Percentiles rank a stretch among this genome's conserved stretches.
These are phyloP conservation scores for Annulohypoxylon stygium DNA, from an alignment of 495 filamentous ascomycete species.

Conservation along the genomic window DNA sequence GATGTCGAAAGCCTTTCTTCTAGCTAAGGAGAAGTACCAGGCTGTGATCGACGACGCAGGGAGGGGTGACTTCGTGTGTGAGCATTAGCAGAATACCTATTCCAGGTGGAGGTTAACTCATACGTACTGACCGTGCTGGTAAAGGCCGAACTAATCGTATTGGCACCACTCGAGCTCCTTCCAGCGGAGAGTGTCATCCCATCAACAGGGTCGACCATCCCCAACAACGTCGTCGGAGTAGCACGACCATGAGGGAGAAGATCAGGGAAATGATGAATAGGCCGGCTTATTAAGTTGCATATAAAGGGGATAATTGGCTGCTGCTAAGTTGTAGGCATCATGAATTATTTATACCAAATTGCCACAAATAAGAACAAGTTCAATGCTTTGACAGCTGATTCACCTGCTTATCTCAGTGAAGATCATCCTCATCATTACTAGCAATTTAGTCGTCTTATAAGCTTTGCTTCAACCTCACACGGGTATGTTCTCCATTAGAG, in stretches of 20 bases:
- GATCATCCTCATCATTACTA: not conserved
- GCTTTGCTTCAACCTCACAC: not conserved
- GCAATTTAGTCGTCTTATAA: not conserved
- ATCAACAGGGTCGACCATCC: slow-evolving; percentile 45
- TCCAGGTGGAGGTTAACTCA: not conserved
- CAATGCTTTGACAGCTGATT: not conserved
- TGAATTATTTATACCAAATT: slow-evolving; percentile 17
- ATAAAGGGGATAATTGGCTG: not conserved
- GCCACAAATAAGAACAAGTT: slow-evolving; percentile 16
- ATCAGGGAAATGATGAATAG: slow-evolving; percentile 47
- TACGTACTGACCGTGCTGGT: slow-evolving; percentile 16
- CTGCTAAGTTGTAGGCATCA: slow-evolving; percentile 14
- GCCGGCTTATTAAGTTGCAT: slow-evolving; percentile 45
- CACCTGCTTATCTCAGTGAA: not conserved
- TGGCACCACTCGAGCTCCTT: slow-evolving; percentile 46
- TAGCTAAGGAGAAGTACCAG: slow-evolving; percentile 52
- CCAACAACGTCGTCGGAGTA: slow-evolving; percentile 48
- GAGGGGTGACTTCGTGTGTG: slow-evolving; percentile 49
- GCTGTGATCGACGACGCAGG: slow-evolving; percentile 51
- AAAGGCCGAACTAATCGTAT: slow-evolving; percentile 51
- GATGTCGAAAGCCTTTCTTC: slow-evolving; percentile 47
- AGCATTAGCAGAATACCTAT: slow-evolving; percentile 19
- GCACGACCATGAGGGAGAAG: slow-evolving; percentile 43
- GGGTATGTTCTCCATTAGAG: not conserved
- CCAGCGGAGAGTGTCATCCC: slow-evolving; percentile 45